phyloP scores from a whole-genome alignment of 225 moss, liverwort and hornwort genomes.

The Neckera pumila region DNA sequence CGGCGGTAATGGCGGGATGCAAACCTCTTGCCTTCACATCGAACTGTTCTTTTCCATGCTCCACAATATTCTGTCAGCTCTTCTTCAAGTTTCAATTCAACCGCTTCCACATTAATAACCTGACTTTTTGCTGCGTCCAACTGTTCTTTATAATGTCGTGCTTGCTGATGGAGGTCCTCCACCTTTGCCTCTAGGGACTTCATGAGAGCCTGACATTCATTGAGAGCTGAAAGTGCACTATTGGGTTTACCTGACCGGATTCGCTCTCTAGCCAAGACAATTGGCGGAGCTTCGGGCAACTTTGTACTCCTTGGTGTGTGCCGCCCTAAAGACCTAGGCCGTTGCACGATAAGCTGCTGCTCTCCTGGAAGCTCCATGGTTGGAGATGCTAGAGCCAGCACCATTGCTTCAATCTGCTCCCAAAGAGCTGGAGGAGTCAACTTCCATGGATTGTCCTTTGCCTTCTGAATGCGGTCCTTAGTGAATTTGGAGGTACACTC shows the following conservation, averaged over 20 bases:
- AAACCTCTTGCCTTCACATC: background rate
- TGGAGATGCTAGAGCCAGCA: background rate
- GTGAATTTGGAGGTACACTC: background rate
- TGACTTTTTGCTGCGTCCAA: background rate
- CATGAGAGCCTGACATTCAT: no score
- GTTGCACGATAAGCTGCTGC: no score
- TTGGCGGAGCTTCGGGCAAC: no score
- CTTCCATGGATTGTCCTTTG: background rate
- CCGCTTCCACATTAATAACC: background rate
- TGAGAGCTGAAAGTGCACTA: no score
- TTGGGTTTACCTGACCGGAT: no score
- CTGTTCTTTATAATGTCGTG: background rate
- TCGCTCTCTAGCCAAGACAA: no score
- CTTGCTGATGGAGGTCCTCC: background rate
- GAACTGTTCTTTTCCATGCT: background rate
- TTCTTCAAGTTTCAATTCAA: background rate
- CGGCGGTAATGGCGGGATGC: background rate
- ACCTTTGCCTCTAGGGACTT: background rate
- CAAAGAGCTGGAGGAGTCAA: background rate
- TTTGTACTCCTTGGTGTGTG: no score
- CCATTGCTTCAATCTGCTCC: background rate
- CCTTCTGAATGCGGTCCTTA: background rate
- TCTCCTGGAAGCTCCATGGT: background rate
- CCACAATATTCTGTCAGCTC: background rate
- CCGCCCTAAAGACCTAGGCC: no score